Base-by-base conservation (phyloP, 192 early-diverging fungal genomes). In the Coemansia guatemalensis region DNA sequence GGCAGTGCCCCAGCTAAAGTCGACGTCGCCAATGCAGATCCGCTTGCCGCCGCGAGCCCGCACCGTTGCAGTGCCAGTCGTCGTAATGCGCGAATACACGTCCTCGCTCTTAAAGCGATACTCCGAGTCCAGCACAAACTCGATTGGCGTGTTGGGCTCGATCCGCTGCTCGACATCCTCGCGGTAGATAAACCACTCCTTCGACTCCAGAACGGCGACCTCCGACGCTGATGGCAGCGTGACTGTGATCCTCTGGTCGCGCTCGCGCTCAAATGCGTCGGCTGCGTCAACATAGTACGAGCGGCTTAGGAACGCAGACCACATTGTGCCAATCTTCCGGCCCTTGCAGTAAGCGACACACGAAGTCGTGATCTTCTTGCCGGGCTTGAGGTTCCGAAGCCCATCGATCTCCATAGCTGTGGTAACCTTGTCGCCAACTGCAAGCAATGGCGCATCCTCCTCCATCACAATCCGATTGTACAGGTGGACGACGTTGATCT, bases 401-500 rank as follows among this genome's bases (percentile, higher is more conserved):
- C n/a, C n/a, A n/a, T n/a, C n/a, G n/a, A n/a, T n/a, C n/a, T n/a
- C n/a, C n/a, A n/a, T 84, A 58, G 95, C 83, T 24, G 82, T 71
- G 17, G 90, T 85, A 60, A 97, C 86, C 48, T 77, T 65, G 67
- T 95, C 93, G 48, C 91, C 92, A 50, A 82, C 83, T 54, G 80
- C 72, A 24, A 96, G 81, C 18, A 84, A 74, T 26, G 84, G 79
- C 20, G 70, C 80, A 21, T 83, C 81, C 22, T 88, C 85, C 24
- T 90, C 71, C 59, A 92, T 79, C 58, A 84, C 82, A 84, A 93
- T 90, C 33, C 86, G 86, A 82, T 95, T 95, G 71, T 88, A 88
- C 24, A 94, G 82, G 67, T 97, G 93, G 25, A 97, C 93, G 9
- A 97, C 74, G 35, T 82, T 81, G 59, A 95, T 82, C 51, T 94